Conservation (phyloP, 225 moss, liverwort and hornwort genomes). For the Climacium dendroides region DNA sequence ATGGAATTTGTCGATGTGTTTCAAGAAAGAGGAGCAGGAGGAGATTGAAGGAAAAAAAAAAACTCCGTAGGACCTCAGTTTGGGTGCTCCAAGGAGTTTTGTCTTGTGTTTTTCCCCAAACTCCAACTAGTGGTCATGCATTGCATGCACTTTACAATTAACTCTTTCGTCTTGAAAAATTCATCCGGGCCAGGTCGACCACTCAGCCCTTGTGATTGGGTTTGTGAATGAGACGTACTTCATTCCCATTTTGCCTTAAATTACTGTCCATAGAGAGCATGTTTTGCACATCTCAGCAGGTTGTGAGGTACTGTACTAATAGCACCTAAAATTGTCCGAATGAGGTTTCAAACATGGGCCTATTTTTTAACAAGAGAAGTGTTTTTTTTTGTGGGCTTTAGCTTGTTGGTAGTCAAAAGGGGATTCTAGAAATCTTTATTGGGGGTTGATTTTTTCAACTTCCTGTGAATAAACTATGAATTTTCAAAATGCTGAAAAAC, state of each 20-base stretch:
- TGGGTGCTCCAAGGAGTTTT: no score
- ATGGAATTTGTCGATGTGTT: no score
- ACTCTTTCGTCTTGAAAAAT: neutral
- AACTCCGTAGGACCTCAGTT: no score
- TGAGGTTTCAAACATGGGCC: neutral
- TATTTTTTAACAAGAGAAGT: neutral
- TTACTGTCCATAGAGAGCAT: no score
- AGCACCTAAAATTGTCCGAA: no score
- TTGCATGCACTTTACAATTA: no score
- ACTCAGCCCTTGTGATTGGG: neutral
- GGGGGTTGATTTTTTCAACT: neutral
- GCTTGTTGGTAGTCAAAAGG: neutral
- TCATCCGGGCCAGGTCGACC: neutral
- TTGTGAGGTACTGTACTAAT: no score
- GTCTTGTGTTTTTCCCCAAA: no score
- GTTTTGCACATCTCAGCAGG: no score
- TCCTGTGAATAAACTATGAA: neutral
- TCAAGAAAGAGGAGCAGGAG: no score
- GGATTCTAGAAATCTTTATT: neutral
- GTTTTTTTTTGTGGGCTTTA: neutral
- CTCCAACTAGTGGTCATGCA: no score
- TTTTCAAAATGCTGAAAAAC: neutral
- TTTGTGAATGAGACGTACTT: neutral
- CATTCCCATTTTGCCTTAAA: neutral
- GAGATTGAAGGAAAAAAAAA: no score